A percentile compares a stretch with the other conserved stretches of the same genome.
These are phyloP conservation scores for Solioccasus polychromus DNA, from an alignment of 768 basidiomycete genomes.

Conservation along the genomic window DNA sequence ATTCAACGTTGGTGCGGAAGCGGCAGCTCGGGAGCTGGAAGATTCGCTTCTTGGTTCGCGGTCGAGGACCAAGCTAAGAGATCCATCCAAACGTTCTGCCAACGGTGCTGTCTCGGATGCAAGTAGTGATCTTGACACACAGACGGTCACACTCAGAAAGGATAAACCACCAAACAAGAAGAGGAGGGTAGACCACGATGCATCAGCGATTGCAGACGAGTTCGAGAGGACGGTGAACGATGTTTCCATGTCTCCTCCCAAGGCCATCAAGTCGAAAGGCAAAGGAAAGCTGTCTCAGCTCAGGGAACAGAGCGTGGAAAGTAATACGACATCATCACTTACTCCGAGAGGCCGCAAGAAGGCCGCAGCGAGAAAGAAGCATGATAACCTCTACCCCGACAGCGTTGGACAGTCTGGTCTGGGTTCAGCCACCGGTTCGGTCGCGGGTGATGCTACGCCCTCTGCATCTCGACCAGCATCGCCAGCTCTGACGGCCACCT, in stretches of 20 bases:
- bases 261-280: slow-evolving; percentile 41
- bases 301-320: slow-evolving; percentile 60
- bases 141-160: slow-evolving; percentile 31
- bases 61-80: slow-evolving; percentile 40
- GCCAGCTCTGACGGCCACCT: slow-evolving; percentile 51
- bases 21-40: slow-evolving; percentile 57
- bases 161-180: slow-evolving; percentile 55
- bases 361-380: slow-evolving; percentile 54
- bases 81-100: slow-evolving; percentile 48
- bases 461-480: slow-evolving; percentile 68
- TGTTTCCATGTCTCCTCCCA: slow-evolving; percentile 35
- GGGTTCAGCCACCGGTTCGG: slow-evolving; percentile 46
- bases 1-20: slow-evolving; percentile 41
- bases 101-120: slow-evolving; percentile 51
- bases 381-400: slow-evolving; percentile 49
- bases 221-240: slow-evolving; percentile 43
- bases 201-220: slow-evolving; percentile 42
- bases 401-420: slow-evolving; percentile 46
- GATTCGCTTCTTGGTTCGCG: slow-evolving; percentile 47
- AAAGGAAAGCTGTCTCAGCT: slow-evolving; percentile 49
- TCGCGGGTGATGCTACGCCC: slow-evolving; percentile 71
- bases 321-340: slow-evolving; percentile 38
- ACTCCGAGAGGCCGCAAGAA: slow-evolving; percentile 57
- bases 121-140: slow-evolving; percentile 55
- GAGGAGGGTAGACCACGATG: slow-evolving; percentile 53